Percentiles rank a stretch among this genome's conserved stretches.
Conservation (phyloP, 2,329 filamentous ascomycete species). For the Xylariaceae sp. region DNA sequence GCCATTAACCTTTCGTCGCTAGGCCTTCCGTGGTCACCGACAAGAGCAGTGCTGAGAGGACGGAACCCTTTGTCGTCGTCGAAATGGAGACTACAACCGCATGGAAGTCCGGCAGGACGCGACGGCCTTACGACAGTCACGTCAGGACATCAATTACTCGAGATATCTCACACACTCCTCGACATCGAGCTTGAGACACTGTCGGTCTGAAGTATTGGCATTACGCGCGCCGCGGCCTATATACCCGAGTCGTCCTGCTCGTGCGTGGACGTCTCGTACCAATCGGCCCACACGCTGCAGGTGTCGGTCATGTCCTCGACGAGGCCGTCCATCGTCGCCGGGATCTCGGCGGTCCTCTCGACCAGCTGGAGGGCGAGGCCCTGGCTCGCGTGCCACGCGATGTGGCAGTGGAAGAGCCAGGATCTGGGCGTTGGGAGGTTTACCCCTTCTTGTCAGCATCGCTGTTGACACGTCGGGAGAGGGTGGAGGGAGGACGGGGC, state of each 20-base stretch:
- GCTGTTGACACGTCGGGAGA: too few species aligned
- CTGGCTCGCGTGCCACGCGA: slow-evolving; percentile 40
- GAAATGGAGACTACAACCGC: too few species aligned
- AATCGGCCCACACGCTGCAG: slow-evolving; percentile 20
- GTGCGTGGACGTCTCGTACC: slow-evolving; percentile 11
- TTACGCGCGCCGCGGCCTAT: slow-evolving; percentile 10
- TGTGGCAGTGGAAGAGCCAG: slow-evolving; percentile 19
- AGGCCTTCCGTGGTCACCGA: too few species aligned
- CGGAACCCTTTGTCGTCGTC: too few species aligned
- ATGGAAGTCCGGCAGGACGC: too few species aligned
- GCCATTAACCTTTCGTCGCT: too few species aligned
- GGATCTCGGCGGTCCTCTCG: slow-evolving; percentile 23
- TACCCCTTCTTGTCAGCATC: background rate
- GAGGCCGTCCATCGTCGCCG: slow-evolving; percentile 9
- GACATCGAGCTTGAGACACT: too few species aligned
- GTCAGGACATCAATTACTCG: too few species aligned
- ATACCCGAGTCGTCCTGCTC: slow-evolving; percentile 23
- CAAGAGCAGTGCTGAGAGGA: too few species aligned
- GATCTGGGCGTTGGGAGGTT: background rate
- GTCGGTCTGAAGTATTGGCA: too few species aligned
- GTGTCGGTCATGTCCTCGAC: slow-evolving; percentile 18
- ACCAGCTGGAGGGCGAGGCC: slow-evolving; percentile 46
- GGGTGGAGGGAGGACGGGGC: slow-evolving; percentile 9
- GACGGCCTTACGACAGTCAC: too few species aligned
- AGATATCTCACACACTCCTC: too few species aligned